Evolutionary conservation across 371 early-diverging fungal genomes (phyloP).

Genomic region (Apophysomyces sp.): DNA sequence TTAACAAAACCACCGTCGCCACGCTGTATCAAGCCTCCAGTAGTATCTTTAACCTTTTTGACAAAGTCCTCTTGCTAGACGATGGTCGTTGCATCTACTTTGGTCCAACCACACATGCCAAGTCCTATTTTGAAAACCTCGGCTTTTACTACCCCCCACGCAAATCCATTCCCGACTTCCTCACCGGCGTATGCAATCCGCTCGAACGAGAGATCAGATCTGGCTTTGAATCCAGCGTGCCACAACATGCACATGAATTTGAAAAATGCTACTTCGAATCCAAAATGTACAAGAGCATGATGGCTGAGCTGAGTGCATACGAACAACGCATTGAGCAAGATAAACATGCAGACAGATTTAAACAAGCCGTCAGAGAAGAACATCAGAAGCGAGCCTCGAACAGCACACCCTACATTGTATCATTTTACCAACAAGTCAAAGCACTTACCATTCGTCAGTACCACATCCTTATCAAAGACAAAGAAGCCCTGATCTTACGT

Average conservation of each 20-base stretch:
- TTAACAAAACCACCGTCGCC: slow-evolving; percentile 53
- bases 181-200: slow-evolving; percentile 56
- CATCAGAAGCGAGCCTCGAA: slow-evolving; percentile 55
- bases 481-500: slow-evolving; percentile 50
- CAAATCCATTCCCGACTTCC: slow-evolving; percentile 67
- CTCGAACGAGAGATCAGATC: slow-evolving; percentile 45
- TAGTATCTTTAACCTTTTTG: slow-evolving; percentile 61
- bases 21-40: slow-evolving; percentile 60
- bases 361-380: slow-evolving; percentile 44
- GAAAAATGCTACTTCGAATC: slow-evolving; percentile 42
- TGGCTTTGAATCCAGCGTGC: slow-evolving; percentile 47
- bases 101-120: slow-evolving; percentile 50
- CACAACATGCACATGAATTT: slow-evolving; percentile 51
- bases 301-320: slow-evolving; percentile 32
- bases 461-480: slow-evolving; percentile 48
- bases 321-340: slow-evolving; percentile 25
- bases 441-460: slow-evolving; percentile 59
- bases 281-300: slow-evolving; percentile 21
- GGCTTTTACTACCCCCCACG: slow-evolving; percentile 59
- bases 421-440: slow-evolving; percentile 55
- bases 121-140: slow-evolving; percentile 46
- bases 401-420: slow-evolving; percentile 55
- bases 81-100: slow-evolving; percentile 61
- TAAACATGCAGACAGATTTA: slow-evolving; percentile 46
- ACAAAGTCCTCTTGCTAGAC: slow-evolving; percentile 56